phyloP scores from a whole-genome alignment of 2,329 filamentous ascomycete species.

The Epichloe sylvatica region DNA sequence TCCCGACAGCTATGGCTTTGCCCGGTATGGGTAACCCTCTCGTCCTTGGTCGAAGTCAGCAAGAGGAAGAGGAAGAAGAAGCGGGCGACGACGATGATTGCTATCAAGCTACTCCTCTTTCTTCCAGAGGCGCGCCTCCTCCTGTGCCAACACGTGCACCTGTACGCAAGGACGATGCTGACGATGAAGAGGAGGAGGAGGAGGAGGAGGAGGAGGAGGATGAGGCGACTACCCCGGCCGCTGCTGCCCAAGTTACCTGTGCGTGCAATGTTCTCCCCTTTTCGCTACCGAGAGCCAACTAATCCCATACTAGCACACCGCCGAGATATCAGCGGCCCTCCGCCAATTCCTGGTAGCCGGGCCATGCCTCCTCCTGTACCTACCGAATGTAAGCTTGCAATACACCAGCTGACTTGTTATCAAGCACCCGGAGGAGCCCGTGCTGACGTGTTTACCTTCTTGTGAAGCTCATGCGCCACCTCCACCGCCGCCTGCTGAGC shows the following conservation, averaged over 20 bases:
- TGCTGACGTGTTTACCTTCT: not conserved
- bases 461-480: constrained; percentile 48
- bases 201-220: constrained; percentile 20
- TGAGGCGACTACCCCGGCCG: constrained; percentile 21
- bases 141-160: constrained; percentile 15
- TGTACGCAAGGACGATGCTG: constrained; percentile 5
- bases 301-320: constrained; percentile 18
- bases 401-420: not conserved
- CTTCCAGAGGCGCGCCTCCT: constrained; percentile 15
- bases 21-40: constrained; percentile 56
- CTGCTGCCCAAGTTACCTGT: constrained; percentile 12
- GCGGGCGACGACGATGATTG: not conserved
- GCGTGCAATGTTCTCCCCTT: constrained; percentile 1
- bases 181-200: constrained; percentile 22
- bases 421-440: not conserved
- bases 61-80: constrained; percentile 19
- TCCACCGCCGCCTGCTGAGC: constrained; percentile 34
- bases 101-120: constrained; percentile 4
- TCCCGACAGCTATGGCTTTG: constrained; percentile 49
- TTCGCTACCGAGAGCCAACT: constrained; percentile 9
- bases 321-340: constrained; percentile 23
- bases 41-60: constrained; percentile 27
- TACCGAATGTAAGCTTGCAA: constrained; percentile 39
- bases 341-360: constrained; percentile 35
- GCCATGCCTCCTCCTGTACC: constrained; percentile 45